Evolutionary conservation across 495 filamentous ascomycete genomes (phyloP).

Genomic region (Amniculicola lignicola): DNA sequence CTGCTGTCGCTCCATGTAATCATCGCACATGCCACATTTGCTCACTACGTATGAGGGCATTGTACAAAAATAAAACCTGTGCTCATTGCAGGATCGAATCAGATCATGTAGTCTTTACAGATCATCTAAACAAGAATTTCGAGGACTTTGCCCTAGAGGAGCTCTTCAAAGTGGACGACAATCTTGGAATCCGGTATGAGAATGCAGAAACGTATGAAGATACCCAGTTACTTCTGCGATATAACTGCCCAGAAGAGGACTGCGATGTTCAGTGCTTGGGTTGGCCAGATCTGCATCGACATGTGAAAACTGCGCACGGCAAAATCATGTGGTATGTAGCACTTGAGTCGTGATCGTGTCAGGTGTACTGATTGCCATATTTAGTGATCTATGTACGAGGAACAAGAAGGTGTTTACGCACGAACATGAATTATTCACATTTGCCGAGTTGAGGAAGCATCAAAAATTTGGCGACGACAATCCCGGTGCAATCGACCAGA

Average conservation of each 20-base stretch:
- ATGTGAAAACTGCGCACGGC: slow-evolving; percentile 76
- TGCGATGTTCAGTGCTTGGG: slow-evolving; percentile 89
- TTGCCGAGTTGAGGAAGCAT: slow-evolving; percentile 76
- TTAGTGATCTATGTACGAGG: slow-evolving; percentile 78
- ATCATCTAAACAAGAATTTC: slow-evolving; percentile 72
- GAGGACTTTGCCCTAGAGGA: slow-evolving; percentile 74
- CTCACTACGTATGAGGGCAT: slow-evolving; percentile 76
- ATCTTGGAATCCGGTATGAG: slow-evolving; percentile 86
- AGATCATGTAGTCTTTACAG: slow-evolving; percentile 85
- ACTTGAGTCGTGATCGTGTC: neutral
- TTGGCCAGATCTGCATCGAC: slow-evolving; percentile 90
- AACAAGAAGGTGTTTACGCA: slow-evolving; percentile 99
- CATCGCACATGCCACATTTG: slow-evolving; percentile 96
- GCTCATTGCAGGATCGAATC: slow-evolving; percentile 88
- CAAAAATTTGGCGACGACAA: slow-evolving; percentile 88
- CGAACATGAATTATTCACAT: slow-evolving; percentile 90
- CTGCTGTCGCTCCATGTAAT: slow-evolving; percentile 85
- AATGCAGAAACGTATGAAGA: slow-evolving; percentile 83
- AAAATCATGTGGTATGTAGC: slow-evolving; percentile 70
- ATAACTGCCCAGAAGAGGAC: slow-evolving; percentile 83
- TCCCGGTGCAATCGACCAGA: slow-evolving; percentile 87
- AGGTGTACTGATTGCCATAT: neutral
- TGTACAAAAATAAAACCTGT: slow-evolving; percentile 94
- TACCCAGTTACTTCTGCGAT: slow-evolving; percentile 79
- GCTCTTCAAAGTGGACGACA: slow-evolving; percentile 70